Evolutionary conservation across 805 yeast genomes (phyloP), one percentile per base, ranked within the genome.

Genomic region (Starmerella vaccinii): DNA sequence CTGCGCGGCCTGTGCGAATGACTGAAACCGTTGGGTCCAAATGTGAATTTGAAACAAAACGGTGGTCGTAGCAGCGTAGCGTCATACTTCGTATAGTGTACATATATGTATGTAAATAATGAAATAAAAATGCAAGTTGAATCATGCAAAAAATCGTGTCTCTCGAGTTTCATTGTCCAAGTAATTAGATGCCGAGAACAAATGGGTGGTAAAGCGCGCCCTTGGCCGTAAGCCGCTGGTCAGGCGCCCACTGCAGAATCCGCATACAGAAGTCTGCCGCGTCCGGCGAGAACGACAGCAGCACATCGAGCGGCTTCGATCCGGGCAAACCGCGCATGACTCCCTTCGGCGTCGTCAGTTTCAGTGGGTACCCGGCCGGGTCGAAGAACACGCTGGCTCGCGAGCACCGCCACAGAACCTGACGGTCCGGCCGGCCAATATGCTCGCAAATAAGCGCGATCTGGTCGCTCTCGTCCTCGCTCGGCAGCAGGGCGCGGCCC

Each of bases 401-500:
- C 9, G 66, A 54, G 48, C 71, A 65, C n/a, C 55, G 52, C 35
- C 55, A 57, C 21, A 71, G 51, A 38, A 69, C 49, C 2, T 50
- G 30, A 57, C 73, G 75, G 52, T 75, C 80, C 5, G 97, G 97
- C 3, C 94, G 90, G 1, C 98, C 98, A 60, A 90, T 72, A 41
- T 88, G 70, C 66, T 90, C 88, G 34, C 95, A 81, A 54, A 92
- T 88, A 63, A 90, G 95, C 57, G 90, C 81, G 56, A 92, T 72
- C 67, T 92, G 98, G 56, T 86, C 75, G 63, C 82, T 76, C 47
- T 95, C 95, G 54, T 84, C 82, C 59, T 81, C 85, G 42, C 98
- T 97, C 68, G 89, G 95, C 71, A 92, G 92, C n/a, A 92, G 79
- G 0, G 97, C 95, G 63, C 79, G 81, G 15, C 97, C 97, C 55